A percentile compares a stretch with the other conserved stretches of the same genome.
These are phyloP conservation scores for Licmophora abbreviata DNA, from an alignment of 108 stramenopile genomes.

Conservation along the genomic window DNA sequence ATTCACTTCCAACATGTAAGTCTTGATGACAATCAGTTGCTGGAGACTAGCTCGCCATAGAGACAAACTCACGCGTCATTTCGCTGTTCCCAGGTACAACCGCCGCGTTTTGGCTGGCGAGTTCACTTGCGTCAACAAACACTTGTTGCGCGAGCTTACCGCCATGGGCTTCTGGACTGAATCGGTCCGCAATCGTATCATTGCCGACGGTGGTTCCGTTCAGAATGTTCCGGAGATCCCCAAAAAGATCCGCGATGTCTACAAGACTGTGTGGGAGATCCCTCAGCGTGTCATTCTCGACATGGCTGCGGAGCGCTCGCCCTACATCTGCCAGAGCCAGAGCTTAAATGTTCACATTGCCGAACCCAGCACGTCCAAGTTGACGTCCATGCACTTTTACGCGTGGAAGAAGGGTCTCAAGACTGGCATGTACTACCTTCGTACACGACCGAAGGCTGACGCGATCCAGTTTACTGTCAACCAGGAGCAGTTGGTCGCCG, in stretches of 20 bases:
- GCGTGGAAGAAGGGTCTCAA: slow-evolving; percentile 98
- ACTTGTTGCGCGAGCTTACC: slow-evolving; percentile 94
- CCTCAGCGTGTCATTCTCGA: slow-evolving; percentile 92
- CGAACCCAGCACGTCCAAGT: slow-evolving; percentile 86
- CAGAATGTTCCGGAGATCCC: slow-evolving; percentile 92
- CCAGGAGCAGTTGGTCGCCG: slow-evolving; percentile 73
- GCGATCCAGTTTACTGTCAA: slow-evolving; percentile 99
- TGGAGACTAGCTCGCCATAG: too few species aligned
- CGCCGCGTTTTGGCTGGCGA: slow-evolving; percentile 98
- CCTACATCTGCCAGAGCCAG: slow-evolving; percentile 99
- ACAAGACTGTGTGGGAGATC: slow-evolving; percentile 99
- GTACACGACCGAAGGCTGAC: slow-evolving; percentile 97
- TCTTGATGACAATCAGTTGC: too few species aligned
- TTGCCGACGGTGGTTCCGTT: slow-evolving; percentile 95
- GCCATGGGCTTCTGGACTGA: slow-evolving; percentile 94
- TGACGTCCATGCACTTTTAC: slow-evolving; percentile 98
- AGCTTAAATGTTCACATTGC: slow-evolving; percentile 98
- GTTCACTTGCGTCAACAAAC: slow-evolving; percentile 98
- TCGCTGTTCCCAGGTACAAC: too few species aligned
- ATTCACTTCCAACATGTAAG: slow-evolving; percentile 98
- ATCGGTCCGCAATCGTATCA: slow-evolving; percentile 91
- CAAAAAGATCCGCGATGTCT: slow-evolving; percentile 85
- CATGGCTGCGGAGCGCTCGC: slow-evolving; percentile 98
- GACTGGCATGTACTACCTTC: slow-evolving; percentile 99
- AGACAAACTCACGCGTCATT: too few species aligned